phyloP scores from a whole-genome alignment of 2,329 filamentous ascomycete species.

The Didymella glomerata region DNA sequence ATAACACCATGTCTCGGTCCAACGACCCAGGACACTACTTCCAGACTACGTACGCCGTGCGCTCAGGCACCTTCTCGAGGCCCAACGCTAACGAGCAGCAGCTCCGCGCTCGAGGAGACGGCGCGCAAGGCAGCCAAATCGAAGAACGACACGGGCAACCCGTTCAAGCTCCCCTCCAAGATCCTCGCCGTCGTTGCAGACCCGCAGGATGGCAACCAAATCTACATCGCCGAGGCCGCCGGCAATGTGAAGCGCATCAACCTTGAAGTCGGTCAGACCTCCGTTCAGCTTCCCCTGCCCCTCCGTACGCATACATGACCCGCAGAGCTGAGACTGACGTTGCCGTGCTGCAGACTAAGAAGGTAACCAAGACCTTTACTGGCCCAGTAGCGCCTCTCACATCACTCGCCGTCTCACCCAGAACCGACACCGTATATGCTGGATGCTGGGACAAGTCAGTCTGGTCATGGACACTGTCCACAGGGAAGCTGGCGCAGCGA shows the following conservation, averaged over 20 bases:
- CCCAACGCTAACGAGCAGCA: constrained; percentile 42
- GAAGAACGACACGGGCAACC: constrained; percentile 85
- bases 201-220: constrained; percentile 65
- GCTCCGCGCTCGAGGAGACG: constrained; percentile 60
- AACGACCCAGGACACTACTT: constrained; percentile 84
- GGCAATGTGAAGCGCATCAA: constrained; percentile 78
- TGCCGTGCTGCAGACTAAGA: constrained; percentile 30
- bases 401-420: constrained; percentile 44
- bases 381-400: constrained; percentile 79
- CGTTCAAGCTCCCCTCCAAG: constrained; percentile 84
- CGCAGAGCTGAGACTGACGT: constrained; percentile 25
- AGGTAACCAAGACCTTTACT: constrained; percentile 64
- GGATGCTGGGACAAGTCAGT: constrained; percentile 95
- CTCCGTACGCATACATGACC: neutral
- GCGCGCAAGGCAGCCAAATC: constrained; percentile 73
- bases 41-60: constrained; percentile 78
- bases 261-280: constrained; percentile 72
- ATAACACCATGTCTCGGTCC: constrained; percentile 45
- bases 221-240: constrained; percentile 89
- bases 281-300: constrained; percentile 16
- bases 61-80: constrained; percentile 7
- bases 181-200: constrained; percentile 78
- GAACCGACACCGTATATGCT: constrained; percentile 71
- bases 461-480: constrained; percentile 77
- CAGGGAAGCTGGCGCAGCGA: constrained; percentile 56